Conservation (phyloP, 176 grass and related monocot genomes). For the Ananas comosus region DNA sequence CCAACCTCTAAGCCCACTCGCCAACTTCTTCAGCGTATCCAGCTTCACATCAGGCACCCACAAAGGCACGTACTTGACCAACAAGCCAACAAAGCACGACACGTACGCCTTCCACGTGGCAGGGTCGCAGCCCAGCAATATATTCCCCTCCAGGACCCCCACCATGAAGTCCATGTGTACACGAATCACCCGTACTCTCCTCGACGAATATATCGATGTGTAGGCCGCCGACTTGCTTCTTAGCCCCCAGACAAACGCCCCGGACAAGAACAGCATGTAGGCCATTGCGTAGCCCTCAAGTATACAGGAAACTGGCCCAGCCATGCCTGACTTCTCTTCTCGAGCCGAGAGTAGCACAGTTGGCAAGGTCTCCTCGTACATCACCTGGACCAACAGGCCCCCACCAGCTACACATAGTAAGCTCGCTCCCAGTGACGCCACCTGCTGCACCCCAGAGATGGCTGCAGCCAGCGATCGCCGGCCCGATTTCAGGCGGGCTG, state of each 20-base stretch:
- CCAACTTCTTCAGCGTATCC: conserved; percentile 60
- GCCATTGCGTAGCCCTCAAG: conserved; percentile 82
- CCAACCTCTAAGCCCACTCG: conserved; percentile 56
- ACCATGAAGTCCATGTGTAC: conserved; percentile 93
- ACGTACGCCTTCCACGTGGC: conserved; percentile 83
- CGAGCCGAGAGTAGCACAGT: conserved; percentile 62
- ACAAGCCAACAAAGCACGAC: conserved; percentile 52
- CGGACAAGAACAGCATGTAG: conserved; percentile 78
- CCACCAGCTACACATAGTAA: conserved; percentile 85
- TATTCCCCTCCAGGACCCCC: conserved; percentile 61
- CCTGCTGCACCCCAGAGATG: conserved; percentile 50
- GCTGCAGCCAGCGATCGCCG: conserved; percentile 54
- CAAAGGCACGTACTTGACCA: conserved; percentile 75
- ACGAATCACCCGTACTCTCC: conserved; percentile 56
- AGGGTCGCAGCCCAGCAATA: conserved; percentile 71
- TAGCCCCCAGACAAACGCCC: conserved; percentile 62
- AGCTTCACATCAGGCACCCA: conserved; percentile 69
- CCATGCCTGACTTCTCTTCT: conserved; percentile 36
- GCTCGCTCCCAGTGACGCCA: conserved; percentile 65
- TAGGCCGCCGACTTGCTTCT: conserved; percentile 27
- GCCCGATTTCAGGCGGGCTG: conserved; percentile 55
- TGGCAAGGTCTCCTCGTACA: conserved; percentile 86
- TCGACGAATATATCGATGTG: conserved; percentile 49
- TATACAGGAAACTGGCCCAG: conserved; percentile 41
- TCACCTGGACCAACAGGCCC: conserved; percentile 54